Evolutionary conservation across 2,329 filamentous ascomycete species (phyloP).

Genomic region (Periconia sp.): DNA sequence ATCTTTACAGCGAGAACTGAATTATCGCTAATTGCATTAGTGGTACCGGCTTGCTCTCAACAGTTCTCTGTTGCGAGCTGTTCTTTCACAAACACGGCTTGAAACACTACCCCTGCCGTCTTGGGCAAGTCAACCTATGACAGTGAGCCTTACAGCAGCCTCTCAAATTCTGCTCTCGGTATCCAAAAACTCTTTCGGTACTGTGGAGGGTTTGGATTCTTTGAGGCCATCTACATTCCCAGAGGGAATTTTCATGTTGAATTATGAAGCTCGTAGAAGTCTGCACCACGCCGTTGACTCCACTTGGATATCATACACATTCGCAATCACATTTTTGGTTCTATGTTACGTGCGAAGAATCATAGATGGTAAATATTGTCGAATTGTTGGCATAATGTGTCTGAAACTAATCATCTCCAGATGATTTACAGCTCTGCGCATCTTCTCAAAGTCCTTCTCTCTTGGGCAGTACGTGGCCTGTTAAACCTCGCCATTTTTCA

Average conservation of each 20-base stretch:
- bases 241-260: background rate
- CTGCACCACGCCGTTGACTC: background rate
- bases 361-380: background rate
- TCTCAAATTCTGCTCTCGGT: background rate
- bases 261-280: background rate
- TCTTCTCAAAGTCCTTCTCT: too few species aligned
- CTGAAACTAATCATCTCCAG: too few species aligned
- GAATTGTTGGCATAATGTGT: too few species aligned
- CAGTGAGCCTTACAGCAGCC: background rate
- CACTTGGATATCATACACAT: background rate
- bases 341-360: background rate
- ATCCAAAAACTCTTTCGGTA: background rate
- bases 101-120: background rate
- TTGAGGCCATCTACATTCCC: too few species aligned
- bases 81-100: background rate
- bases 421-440: too few species aligned
- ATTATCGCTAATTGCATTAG: background rate
- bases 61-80: background rate
- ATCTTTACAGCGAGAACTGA: too few species aligned
- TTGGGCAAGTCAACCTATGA: background rate
- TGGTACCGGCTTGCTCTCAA: background rate
- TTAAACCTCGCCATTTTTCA: too few species aligned
- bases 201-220: background rate
- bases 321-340: background rate
- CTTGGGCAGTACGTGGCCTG: too few species aligned